These are phyloP conservation scores for Cryptosporidium tyzzeri DNA, from an alignment of 169 alveolate species.

Conservation along the genomic window DNA sequence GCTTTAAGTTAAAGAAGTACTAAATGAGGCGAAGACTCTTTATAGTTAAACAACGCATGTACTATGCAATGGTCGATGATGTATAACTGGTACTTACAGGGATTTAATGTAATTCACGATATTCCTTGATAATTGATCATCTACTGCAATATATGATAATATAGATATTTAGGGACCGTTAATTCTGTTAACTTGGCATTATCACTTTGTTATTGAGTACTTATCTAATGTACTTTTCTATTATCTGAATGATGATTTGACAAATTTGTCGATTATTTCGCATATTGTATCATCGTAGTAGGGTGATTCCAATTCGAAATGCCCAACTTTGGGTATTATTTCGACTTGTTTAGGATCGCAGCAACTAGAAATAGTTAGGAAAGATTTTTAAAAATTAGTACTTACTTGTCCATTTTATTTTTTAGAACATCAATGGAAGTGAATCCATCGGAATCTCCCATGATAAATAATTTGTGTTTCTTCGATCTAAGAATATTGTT, in stretches of 20 bases:
- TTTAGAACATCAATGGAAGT: constrained; percentile 76
- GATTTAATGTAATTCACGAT: neutral
- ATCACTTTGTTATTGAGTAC: neutral
- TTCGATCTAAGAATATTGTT: constrained; percentile 58
- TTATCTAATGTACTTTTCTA: neutral
- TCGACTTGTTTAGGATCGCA: constrained; percentile 77
- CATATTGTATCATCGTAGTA: constrained; percentile 25
- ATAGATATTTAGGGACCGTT: neutral
- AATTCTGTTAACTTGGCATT: constrained; percentile 1
- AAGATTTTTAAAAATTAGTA: neutral
- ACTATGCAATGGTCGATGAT: neutral
- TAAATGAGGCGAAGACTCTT: neutral
- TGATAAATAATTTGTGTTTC: constrained; percentile 80
- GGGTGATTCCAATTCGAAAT: constrained; percentile 79
- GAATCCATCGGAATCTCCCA: constrained; percentile 80
- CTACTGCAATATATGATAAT: neutral
- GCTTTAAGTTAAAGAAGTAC: neutral
- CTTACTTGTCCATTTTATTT: constrained; percentile 75
- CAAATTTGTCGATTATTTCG: constrained; percentile 18
- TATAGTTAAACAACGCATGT: neutral
- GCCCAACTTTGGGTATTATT: constrained; percentile 77
- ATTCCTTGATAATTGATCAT: neutral
- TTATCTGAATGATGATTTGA: neutral
- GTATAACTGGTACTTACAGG: neutral
- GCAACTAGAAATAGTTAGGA: constrained; percentile 58